Evolutionary conservation across 2,329 filamentous ascomycete genomes (phyloP).

Genomic region (Orbilia quercus): DNA sequence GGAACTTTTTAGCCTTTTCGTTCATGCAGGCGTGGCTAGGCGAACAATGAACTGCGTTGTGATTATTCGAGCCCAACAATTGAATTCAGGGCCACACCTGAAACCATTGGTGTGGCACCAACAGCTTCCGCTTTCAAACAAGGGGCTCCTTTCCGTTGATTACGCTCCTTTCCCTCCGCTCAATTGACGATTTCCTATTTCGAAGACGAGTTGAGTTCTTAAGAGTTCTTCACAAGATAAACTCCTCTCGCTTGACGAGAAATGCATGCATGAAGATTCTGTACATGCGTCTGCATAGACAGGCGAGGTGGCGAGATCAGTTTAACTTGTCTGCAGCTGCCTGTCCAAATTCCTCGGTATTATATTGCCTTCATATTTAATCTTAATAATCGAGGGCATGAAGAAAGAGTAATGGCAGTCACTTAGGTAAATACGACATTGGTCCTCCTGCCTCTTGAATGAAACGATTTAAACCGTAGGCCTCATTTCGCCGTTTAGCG

Average conservation of each 20-base stretch:
- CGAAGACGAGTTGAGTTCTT: neutral
- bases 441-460: conserved; percentile 23
- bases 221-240: too few species aligned
- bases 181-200: conserved; percentile 12
- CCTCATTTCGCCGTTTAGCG: neutral
- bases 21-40: conserved; percentile 4
- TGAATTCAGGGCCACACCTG: conserved; percentile 16
- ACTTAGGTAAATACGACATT: too few species aligned
- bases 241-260: conserved; percentile 20
- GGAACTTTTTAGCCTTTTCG: conserved; percentile 25
- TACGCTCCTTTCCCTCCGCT: conserved; percentile 15
- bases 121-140: conserved; percentile 26
- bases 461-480: neutral
- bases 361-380: too few species aligned
- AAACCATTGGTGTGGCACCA: conserved; percentile 31
- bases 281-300: too few species aligned
- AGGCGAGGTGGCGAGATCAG: too few species aligned
- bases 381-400: too few species aligned
- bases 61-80: too few species aligned
- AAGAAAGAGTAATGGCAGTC: too few species aligned
- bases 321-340: too few species aligned
- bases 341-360: too few species aligned
- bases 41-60: conserved; percentile 22
- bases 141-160: conserved; percentile 2
- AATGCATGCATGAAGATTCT: neutral